Percentiles rank a stretch among this genome's conserved stretches.
Evolutionary conservation across 257 asterid species (phyloP).

Genomic region (Mitragyna speciosa): DNA sequence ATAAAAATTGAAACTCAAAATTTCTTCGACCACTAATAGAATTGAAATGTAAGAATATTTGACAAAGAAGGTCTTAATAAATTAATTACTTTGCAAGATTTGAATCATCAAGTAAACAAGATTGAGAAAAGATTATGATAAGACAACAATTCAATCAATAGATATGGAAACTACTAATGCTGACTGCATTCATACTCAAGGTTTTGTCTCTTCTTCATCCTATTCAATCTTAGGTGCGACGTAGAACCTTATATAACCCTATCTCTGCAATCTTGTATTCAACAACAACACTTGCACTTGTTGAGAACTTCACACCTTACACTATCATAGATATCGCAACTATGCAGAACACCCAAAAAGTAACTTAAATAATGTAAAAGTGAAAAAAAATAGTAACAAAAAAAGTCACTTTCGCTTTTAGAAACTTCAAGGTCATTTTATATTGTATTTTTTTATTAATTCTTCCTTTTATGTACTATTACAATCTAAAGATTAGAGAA

Average conservation of each 20-base stretch:
- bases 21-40: no score
- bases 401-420: neutral
- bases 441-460: neutral
- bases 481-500: neutral
- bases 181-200: constrained; percentile 30
- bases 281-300: constrained; percentile 81
- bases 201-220: constrained; percentile 65
- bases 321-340: constrained; percentile 90
- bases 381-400: no score
- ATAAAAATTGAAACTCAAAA: neutral
- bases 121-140: neutral
- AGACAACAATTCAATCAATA: neutral
- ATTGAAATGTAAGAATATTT: neutral
- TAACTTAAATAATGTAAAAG: neutral
- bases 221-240: constrained; percentile 91
- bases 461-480: neutral
- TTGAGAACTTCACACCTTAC: constrained; percentile 94
- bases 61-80: neutral
- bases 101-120: neutral
- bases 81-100: neutral
- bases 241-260: constrained; percentile 77
- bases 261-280: constrained; percentile 93
- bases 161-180: neutral
- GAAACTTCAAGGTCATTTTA: neutral
- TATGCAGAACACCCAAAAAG: constrained; percentile 28